phyloP scores from a whole-genome alignment of 2,329 filamentous ascomycete species.

The Cladorrhinum sp. region DNA sequence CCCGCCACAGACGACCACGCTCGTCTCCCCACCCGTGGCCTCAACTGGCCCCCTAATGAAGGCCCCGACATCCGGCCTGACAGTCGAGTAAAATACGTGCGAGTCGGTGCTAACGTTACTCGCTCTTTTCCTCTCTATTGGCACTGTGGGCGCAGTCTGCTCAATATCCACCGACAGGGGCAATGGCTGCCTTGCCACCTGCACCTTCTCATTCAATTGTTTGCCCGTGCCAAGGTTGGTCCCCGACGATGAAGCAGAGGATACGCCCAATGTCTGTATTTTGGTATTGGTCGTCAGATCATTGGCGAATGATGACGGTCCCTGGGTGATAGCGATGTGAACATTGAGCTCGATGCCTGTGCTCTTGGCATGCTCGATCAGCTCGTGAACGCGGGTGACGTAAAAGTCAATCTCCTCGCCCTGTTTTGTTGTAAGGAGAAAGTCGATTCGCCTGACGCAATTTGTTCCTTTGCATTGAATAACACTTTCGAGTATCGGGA shows the following conservation, averaged over 20 bases:
- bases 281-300: conserved; percentile 25
- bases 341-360: conserved; percentile 50
- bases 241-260: conserved; percentile 20
- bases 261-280: conserved; percentile 19
- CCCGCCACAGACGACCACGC: conserved; percentile 59
- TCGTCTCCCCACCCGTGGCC: conserved; percentile 58
- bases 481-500: conserved; percentile 57
- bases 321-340: conserved; percentile 52
- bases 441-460: conserved; percentile 53
- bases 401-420: conserved; percentile 57
- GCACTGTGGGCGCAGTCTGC: conserved; percentile 20
- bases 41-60: conserved; percentile 56
- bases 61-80: conserved; percentile 48
- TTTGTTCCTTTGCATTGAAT: conserved; percentile 40
- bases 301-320: conserved; percentile 17
- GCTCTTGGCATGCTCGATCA: conserved; percentile 41
- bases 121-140: conserved; percentile 12
- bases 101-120: conserved; percentile 35
- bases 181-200: conserved; percentile 1
- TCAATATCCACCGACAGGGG: conserved; percentile 28
- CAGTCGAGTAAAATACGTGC: conserved; percentile 44
- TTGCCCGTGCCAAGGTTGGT: conserved; percentile 15
- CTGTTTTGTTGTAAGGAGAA: conserved; percentile 51
- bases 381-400: conserved; percentile 45
- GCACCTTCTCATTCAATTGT: conserved; percentile 27